Evolutionary conservation across 345 rosid genomes (phyloP).

Genomic region (Populus euphratica): DNA sequence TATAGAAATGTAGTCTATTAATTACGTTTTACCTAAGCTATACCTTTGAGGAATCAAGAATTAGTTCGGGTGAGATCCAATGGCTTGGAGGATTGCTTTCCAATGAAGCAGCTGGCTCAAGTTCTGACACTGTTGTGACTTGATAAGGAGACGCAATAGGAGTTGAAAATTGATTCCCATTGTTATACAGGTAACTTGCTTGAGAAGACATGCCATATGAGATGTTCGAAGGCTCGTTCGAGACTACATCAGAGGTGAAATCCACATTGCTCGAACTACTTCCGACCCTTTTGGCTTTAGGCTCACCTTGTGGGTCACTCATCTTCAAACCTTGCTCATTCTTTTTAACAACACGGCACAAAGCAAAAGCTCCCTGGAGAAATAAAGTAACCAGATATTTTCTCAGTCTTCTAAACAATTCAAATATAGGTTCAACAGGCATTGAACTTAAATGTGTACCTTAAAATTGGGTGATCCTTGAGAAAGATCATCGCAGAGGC

Average conservation of each 20-base stretch:
- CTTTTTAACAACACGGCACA: slow-evolving; percentile 72
- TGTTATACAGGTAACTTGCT: slow-evolving; percentile 34
- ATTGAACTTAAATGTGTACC: slow-evolving; percentile 26
- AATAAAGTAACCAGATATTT: background rate
- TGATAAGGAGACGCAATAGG: slow-evolving; percentile 46
- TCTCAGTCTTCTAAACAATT: background rate
- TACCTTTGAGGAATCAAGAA: slow-evolving; percentile 67
- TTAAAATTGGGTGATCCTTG: slow-evolving; percentile 48
- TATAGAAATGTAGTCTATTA: background rate
- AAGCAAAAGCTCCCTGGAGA: slow-evolving; percentile 67
- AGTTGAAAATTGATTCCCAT: slow-evolving; percentile 37
- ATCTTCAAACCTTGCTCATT: slow-evolving; percentile 49
- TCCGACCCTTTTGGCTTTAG: slow-evolving; percentile 24
- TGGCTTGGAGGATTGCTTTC: slow-evolving; percentile 34
- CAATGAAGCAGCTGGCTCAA: slow-evolving; percentile 29
- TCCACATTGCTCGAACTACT: slow-evolving; percentile 42
- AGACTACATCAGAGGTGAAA: slow-evolving; percentile 27
- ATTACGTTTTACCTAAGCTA: background rate
- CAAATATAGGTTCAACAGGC: background rate
- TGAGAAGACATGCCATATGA: slow-evolving; percentile 40
- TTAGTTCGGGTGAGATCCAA: slow-evolving; percentile 55
- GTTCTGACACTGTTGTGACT: slow-evolving; percentile 27
- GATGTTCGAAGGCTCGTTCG: slow-evolving; percentile 37
- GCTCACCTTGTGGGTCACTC: slow-evolving; percentile 32
- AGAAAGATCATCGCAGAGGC: slow-evolving; percentile 54